Percentiles rank a stretch among this genome's conserved stretches.
These are phyloP conservation scores for Aristolochia californica DNA, from an alignment of 164 flowering plant genomes.

Conservation along the genomic window DNA sequence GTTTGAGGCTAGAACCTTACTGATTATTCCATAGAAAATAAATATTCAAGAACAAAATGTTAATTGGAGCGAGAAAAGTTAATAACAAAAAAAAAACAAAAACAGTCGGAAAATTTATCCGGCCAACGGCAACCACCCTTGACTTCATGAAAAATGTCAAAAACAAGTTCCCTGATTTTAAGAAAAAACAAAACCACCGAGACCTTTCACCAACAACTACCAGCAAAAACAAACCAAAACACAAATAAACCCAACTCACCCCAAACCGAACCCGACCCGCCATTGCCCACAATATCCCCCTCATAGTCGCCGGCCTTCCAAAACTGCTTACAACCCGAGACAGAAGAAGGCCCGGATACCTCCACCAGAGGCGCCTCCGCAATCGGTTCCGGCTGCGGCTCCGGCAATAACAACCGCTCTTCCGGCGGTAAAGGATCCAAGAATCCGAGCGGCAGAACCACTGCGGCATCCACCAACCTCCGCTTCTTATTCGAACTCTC, in stretches of 20 bases:
- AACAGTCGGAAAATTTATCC: too few species aligned
- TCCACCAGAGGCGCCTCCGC: background rate
- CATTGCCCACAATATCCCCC: conserved; percentile 19
- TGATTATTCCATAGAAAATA: too few species aligned
- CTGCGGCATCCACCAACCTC: conserved; percentile 4
- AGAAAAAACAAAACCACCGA: too few species aligned
- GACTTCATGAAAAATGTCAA: too few species aligned
- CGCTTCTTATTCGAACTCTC: conserved; percentile 6
- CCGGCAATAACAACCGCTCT: conserved; percentile 4
- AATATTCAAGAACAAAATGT: too few species aligned
- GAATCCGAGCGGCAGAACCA: conserved; percentile 18
- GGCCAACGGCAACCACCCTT: too few species aligned
- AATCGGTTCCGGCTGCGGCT: conserved; percentile 6
- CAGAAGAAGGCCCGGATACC: background rate
- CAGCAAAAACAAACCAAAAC: background rate
- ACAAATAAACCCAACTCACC: conserved; percentile 2
- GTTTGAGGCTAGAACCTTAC: too few species aligned
- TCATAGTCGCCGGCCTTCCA: conserved; percentile 97
- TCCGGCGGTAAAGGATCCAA: conserved; percentile 19
- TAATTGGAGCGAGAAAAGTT: too few species aligned
- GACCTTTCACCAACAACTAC: too few species aligned
- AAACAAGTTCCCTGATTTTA: too few species aligned
- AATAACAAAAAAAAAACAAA: too few species aligned
- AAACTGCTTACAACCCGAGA: conserved; percentile 42
- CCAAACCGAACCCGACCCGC: conserved; percentile 13